Conservation (phyloP, 495 filamentous ascomycete species). For the Hyaloscypha hepaticicola region DNA sequence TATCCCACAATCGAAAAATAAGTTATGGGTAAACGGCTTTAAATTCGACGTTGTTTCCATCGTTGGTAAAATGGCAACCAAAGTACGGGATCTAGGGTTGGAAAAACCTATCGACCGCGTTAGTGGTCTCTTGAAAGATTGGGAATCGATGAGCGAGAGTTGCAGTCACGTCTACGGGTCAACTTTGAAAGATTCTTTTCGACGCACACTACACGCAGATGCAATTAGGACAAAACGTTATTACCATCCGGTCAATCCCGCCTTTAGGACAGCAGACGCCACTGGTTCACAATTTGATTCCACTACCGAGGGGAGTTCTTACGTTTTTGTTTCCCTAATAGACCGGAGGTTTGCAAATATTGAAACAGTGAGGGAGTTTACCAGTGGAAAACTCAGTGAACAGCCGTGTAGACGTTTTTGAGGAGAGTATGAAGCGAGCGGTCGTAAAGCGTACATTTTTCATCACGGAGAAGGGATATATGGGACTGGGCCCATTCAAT, state of each 20-base stretch:
- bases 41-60: not conserved
- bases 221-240: not conserved
- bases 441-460: not conserved
- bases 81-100: not conserved
- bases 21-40: not conserved
- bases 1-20: not conserved
- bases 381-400: not conserved
- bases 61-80: not conserved
- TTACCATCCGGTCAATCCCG: not conserved
- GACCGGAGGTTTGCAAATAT: not conserved
- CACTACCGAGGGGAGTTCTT: not conserved
- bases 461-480: conserved; percentile 4
- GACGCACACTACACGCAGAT: not conserved
- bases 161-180: not conserved
- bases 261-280: not conserved
- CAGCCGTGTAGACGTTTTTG: not conserved
- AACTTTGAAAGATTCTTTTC: not conserved
- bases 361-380: not conserved
- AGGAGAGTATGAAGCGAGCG: not conserved
- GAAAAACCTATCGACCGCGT: not conserved
- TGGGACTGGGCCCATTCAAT: not conserved
- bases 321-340: not conserved
- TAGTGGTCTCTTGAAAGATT: not conserved
- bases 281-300: not conserved
- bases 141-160: not conserved